Conservation (phyloP, 164 flowering plant genomes). For the Cinnamomum micranthum region DNA sequence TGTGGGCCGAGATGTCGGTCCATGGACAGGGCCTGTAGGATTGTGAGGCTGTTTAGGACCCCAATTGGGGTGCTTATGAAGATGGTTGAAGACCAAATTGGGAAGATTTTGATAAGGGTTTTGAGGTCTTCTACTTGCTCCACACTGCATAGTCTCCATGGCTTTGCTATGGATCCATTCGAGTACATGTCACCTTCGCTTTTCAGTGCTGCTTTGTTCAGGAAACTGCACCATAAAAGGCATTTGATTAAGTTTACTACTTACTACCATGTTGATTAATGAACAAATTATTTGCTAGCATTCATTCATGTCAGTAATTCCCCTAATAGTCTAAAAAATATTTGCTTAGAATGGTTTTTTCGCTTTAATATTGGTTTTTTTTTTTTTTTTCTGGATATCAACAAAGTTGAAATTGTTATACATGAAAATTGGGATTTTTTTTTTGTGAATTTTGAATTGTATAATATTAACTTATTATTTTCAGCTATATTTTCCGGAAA, state of each 20-base stretch:
- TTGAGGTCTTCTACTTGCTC: conserved; percentile 64
- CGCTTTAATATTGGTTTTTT: too few species aligned
- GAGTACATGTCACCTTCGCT: conserved; percentile 25
- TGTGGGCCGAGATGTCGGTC: conserved; percentile 46
- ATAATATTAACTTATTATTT: too few species aligned
- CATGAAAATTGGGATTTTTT: too few species aligned
- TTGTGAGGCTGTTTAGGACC: conserved; percentile 27
- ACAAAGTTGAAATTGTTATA: too few species aligned
- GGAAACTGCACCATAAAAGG: conserved; percentile 11
- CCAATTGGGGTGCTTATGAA: conserved; percentile 37
- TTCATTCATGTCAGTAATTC: too few species aligned
- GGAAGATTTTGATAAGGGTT: conserved; percentile 36
- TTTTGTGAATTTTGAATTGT: too few species aligned
- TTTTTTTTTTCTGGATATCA: too few species aligned
- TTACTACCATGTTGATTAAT: too few species aligned
- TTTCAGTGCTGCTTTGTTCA: conserved; percentile 50
- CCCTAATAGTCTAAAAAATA: too few species aligned
- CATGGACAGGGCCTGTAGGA: conserved; percentile 55
- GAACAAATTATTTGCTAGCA: too few species aligned
- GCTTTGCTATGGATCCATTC: conserved; percentile 30
- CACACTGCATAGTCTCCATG: conserved; percentile 48
- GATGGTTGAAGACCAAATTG: conserved; percentile 42
- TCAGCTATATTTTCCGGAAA: too few species aligned
- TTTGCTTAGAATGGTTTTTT: too few species aligned
- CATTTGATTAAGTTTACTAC: not conserved